Conservation (phyloP, 495 filamentous ascomycete genomes). For the Lophium mytilinum region DNA sequence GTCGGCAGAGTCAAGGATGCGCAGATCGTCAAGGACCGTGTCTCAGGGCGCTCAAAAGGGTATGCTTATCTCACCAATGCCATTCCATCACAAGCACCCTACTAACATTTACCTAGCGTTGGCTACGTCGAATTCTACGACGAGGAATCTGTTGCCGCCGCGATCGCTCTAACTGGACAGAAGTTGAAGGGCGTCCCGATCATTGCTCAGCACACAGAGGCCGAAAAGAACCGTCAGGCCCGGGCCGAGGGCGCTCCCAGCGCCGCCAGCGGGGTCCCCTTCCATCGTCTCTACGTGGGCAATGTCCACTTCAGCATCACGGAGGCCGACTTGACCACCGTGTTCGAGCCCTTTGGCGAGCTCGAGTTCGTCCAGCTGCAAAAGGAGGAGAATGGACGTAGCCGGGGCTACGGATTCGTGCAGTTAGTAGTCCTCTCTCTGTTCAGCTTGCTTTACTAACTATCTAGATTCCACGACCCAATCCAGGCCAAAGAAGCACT, state of each 20-base stretch:
- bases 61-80: conserved; percentile 40
- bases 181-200: conserved; percentile 97
- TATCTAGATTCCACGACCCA: conserved; percentile 76
- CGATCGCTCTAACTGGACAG: conserved; percentile 97
- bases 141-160: conserved; percentile 86
- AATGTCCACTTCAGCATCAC: conserved; percentile 99
- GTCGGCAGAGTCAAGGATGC: conserved; percentile 94
- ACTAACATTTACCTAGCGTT: conserved; percentile 52
- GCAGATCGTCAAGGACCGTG: conserved; percentile 97
- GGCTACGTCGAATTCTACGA: conserved; percentile 99
- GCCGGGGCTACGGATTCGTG: conserved; percentile 95
- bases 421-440: conserved; percentile 59
- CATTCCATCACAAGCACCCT: neutral
- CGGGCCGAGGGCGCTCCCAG: conserved; percentile 65
- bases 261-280: conserved; percentile 70
- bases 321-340: conserved; percentile 88
- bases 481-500: conserved; percentile 86
- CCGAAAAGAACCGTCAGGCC: conserved; percentile 97
- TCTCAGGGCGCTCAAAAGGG: conserved; percentile 97
- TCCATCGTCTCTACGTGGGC: conserved; percentile 97
- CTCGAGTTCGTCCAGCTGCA: conserved; percentile 96
- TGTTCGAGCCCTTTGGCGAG: conserved; percentile 97
- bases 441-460: conserved; percentile 28
- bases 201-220: conserved; percentile 96
- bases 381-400: conserved; percentile 85